These are phyloP conservation scores for Chlorella variabilis DNA, from an alignment of 163 green algal species.

Conservation along the genomic window DNA sequence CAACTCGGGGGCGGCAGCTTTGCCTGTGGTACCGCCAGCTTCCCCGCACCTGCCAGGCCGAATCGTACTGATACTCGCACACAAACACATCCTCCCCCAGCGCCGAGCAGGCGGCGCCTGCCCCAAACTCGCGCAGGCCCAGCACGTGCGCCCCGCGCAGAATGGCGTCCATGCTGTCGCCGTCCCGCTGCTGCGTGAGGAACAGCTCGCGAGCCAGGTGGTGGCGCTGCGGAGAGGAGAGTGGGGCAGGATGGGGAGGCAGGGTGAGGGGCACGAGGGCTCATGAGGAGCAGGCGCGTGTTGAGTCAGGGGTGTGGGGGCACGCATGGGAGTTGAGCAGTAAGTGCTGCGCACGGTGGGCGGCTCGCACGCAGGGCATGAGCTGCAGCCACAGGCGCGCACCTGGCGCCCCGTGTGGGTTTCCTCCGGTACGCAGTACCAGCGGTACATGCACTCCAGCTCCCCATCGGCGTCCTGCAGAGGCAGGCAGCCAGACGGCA, in stretches of 20 bases:
- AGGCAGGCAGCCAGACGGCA: neutral
- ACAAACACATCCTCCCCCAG: conserved; percentile 87
- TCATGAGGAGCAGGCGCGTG: too few relatives aligned
- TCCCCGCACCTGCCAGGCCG: conserved; percentile 59
- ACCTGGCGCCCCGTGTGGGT: conserved; percentile 83
- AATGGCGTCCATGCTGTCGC: conserved; percentile 45
- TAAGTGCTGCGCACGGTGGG: too few relatives aligned
- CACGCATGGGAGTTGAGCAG: too few relatives aligned
- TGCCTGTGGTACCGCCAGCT: too few relatives aligned
- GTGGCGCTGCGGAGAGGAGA: conserved; percentile 67
- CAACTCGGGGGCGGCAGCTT: neutral
- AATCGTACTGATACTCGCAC: conserved; percentile 92
- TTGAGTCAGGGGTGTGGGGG: too few relatives aligned
- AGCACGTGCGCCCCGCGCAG: conserved; percentile 41
- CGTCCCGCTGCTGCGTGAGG: conserved; percentile 57
- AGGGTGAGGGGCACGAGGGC: neutral
- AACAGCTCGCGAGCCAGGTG: conserved; percentile 91
- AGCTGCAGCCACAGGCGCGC: neutral
- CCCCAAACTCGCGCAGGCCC: conserved; percentile 37
- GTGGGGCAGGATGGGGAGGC: neutral
- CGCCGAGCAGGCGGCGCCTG: conserved; percentile 22
- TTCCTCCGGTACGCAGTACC: conserved; percentile 84
- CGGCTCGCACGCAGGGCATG: too few relatives aligned
- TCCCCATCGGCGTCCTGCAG: conserved; percentile 37
- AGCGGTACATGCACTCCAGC: conserved; percentile 43